These are phyloP conservation scores for Acanthamoeba healyi DNA, from an alignment of 208 protist genomes.

Conservation along the genomic window DNA sequence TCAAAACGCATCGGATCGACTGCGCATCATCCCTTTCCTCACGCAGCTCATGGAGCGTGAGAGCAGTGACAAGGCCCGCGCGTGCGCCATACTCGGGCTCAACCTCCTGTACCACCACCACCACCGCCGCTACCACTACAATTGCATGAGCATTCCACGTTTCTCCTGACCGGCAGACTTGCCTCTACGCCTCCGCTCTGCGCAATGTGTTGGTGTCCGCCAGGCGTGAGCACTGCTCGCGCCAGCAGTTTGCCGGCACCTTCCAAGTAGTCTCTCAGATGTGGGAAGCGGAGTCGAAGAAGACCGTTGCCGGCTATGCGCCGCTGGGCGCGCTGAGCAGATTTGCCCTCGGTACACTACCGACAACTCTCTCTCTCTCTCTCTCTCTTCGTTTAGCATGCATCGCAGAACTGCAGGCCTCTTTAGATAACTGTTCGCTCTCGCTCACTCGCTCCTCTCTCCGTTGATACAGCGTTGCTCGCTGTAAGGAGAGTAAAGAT, in stretches of 20 bases:
- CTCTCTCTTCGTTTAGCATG: neutral
- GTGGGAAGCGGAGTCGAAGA: too few species aligned
- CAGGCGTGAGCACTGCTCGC: too few species aligned
- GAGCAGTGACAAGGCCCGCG: neutral
- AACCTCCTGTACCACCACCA: neutral
- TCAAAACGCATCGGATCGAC: neutral
- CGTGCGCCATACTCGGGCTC: neutral
- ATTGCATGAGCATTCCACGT: too few species aligned
- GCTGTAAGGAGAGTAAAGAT: neutral
- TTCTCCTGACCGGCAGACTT: too few species aligned
- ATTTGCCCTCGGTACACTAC: neutral
- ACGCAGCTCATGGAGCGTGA: neutral
- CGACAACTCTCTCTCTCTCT: neutral
- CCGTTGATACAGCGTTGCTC: neutral
- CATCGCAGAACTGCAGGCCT: neutral
- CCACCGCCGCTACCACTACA: neutral
- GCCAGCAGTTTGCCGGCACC: too few species aligned
- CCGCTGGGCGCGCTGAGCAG: neutral
- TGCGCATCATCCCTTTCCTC: neutral
- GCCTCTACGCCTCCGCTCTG: too few species aligned
- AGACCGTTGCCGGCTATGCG: too few species aligned
- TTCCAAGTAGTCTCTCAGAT: too few species aligned
- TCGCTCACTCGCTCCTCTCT: too few species aligned
- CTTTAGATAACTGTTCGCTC: too few species aligned
- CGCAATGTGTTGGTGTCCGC: too few species aligned